Evolutionary conservation across 345 rosid genomes (phyloP).

Genomic region (Pugionium dolabratum): DNA sequence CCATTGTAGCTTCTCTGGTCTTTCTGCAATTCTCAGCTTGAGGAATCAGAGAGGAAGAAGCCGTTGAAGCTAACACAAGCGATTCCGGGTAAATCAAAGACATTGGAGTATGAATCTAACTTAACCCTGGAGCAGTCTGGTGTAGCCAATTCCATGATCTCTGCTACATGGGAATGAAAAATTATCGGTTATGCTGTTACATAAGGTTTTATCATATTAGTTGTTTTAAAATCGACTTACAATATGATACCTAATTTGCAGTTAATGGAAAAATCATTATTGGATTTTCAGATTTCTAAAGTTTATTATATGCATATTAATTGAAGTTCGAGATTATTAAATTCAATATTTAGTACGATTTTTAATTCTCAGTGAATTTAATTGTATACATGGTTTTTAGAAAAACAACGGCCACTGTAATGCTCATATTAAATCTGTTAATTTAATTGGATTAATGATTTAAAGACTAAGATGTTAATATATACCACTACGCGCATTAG

Average conservation of each 20-base stretch:
- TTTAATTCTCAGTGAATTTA: neutral
- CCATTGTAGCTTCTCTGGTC: conserved; percentile 83
- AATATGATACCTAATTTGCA: too few species aligned
- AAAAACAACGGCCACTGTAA: neutral
- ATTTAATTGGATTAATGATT: neutral
- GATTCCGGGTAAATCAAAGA: conserved; percentile 80
- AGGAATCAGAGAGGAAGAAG: conserved; percentile 53
- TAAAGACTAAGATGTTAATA: neutral
- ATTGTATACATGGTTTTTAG: neutral
- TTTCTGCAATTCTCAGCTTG: conserved; percentile 73
- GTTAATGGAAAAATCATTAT: too few species aligned
- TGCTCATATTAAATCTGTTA: neutral
- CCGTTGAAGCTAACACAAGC: conserved; percentile 77
- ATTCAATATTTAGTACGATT: neutral
- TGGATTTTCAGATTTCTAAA: too few species aligned
- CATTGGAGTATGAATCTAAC: conserved; percentile 65
- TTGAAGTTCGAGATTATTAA: neutral
- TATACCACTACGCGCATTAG: too few species aligned
- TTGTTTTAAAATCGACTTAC: neutral
- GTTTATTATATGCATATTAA: neutral
- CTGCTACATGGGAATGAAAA: conserved; percentile 43
- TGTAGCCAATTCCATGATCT: conserved; percentile 79
- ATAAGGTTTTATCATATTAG: conserved; percentile 28
- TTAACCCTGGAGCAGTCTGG: conserved; percentile 81
- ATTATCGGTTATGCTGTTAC: conserved; percentile 15